Evolutionary conservation across 352 stramenopile genomes (phyloP), one percentile per base, ranked within the genome.

Genomic region (Globisporangium recalcitrans): DNA sequence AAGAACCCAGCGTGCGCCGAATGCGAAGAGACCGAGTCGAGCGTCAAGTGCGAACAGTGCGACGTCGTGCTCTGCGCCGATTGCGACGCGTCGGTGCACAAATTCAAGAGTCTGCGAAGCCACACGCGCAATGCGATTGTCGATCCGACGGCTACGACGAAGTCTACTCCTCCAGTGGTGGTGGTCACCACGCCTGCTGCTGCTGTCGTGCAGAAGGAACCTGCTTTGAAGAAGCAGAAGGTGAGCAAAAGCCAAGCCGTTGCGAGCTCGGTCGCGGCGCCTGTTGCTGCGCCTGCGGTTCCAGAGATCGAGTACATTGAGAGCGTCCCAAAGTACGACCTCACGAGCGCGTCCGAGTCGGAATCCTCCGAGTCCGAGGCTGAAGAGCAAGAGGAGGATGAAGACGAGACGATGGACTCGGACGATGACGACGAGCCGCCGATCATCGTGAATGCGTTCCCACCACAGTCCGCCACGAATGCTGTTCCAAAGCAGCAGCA

Each of bases 21-120:
- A 24, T 90, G 81, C 51, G 79, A 88, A 36, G 67, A 59, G 6
- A 57, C 62, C 4, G 58, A 65, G 31, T 71, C 77, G 5, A 73
- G 21, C 22, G 70, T 89, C 6, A 55, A 70, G 22, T 91, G 82
- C 42, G 65, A 72, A 27, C 76, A 90, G 56, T 91, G 82, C 52
- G 82, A 78, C 1, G 68, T 85, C n/a, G 38, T 65, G 22, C 81
- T 83, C 57, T 91, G 82, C 64, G 58, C 40, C 2, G 60, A 64
- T 13, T 91, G 82, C 34, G 77, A 91, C 57, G 70, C 69, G 0
- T 85, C 66, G 19, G 77, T 91, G 24, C 82, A 91, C 58, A 75
- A 83, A 57, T 91, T 90, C 42, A 91, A 90, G 70, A 88, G 77
- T 44, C 70, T 90, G 51, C 70, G 68, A 2, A 78, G 68, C 47